A percentile compares a stretch with the other conserved stretches of the same genome.
Evolutionary conservation across 2,329 filamentous ascomycete species (phyloP).

Genomic region (Phyllosticta paracitricarpa): DNA sequence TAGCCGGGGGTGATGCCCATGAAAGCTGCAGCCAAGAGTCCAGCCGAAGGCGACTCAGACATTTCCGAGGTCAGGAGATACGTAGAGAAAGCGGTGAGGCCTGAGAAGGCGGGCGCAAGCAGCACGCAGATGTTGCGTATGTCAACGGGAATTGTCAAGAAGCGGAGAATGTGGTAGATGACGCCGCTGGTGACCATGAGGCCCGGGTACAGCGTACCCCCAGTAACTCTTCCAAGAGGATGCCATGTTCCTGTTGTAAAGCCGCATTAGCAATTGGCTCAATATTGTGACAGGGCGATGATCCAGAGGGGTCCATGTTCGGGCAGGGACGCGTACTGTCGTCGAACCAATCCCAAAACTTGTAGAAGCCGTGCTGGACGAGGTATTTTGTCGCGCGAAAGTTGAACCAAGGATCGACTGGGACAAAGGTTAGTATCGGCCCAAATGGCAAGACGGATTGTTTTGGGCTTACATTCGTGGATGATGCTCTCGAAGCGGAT

Average conservation of each 20-base stretch:
- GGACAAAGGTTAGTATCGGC: conserved; percentile 16
- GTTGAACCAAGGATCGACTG: conserved; percentile 99
- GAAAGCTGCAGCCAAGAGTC: conserved; percentile 85
- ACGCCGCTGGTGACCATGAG: conserved; percentile 97
- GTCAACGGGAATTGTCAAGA: conserved; percentile 85
- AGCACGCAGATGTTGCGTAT: conserved; percentile 98
- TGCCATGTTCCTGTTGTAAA: conserved; percentile 73
- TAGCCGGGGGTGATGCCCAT: conserved; percentile 98
- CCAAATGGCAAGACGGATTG: background rate
- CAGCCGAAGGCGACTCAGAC: conserved; percentile 88
- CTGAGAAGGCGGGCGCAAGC: conserved; percentile 88
- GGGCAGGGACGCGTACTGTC: conserved; percentile 53
- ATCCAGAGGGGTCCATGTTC: background rate
- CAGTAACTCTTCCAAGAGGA: conserved; percentile 93
- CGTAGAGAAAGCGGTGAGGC: conserved; percentile 81
- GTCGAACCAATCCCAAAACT: conserved; percentile 99
- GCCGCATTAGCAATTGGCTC: background rate
- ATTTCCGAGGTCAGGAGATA: conserved; percentile 97
- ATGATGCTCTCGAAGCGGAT: conserved; percentile 99
- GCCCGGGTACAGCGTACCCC: conserved; percentile 95
- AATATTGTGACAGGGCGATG: background rate
- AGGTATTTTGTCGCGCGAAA: conserved; percentile 98
- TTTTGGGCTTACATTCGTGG: conserved; percentile 79
- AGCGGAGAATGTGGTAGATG: conserved; percentile 89
- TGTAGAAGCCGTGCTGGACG: conserved; percentile 92